Base-by-base conservation (phyloP, 495 filamentous ascomycete genomes). In the Clohesyomyces aquaticus region DNA sequence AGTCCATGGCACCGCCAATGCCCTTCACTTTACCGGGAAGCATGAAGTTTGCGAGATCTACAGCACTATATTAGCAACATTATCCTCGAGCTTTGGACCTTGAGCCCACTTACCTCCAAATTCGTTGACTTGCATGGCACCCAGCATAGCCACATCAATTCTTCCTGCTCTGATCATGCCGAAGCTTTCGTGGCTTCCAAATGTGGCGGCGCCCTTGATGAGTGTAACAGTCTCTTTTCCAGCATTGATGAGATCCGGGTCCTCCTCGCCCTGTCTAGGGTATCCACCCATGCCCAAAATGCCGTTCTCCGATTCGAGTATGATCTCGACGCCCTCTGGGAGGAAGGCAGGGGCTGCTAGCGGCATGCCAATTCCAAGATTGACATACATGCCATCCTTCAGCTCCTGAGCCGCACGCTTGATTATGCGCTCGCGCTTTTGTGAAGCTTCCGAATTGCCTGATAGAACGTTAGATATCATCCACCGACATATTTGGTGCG, bases 301-400 rank as follows among this genome's bases (percentile, higher is more conserved):
- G 35, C 92, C 92, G 73, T 96, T 96, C 79, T 96, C 92, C 6
- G 87, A 91, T 79, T 96, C 92, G 61, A 96, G 77, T 75, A 86
- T 86, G 9, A 96, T 92, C 72, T 91, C 86, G 32, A 96, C 88
- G 22, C 84, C 85, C 27, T 87, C 80, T 55, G 89, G 91, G 25
- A 96, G 90, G 68, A 94, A 96, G 59, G 81, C 87, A 0, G 92
- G 90, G 0, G 92, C 91, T 35, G 94, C 82, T 88, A 96, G 93
- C 28, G 92, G 92, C 91, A 96, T 96, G 62, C 92, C 92, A 70
- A 96, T 96, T 32, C 92, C 92, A 48, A 96, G 76, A 73, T 96
- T 96, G 57, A 91, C 92, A 71, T 96, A 96, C 91, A 95, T 96
- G 70, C 92, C 92, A 70, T 96, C 93, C 82, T 95, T 89, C 77